Evolutionary conservation across 129 eudicot species (phyloP), one percentile per base, ranked within the genome.

Genomic region (Artemisia argyi): DNA sequence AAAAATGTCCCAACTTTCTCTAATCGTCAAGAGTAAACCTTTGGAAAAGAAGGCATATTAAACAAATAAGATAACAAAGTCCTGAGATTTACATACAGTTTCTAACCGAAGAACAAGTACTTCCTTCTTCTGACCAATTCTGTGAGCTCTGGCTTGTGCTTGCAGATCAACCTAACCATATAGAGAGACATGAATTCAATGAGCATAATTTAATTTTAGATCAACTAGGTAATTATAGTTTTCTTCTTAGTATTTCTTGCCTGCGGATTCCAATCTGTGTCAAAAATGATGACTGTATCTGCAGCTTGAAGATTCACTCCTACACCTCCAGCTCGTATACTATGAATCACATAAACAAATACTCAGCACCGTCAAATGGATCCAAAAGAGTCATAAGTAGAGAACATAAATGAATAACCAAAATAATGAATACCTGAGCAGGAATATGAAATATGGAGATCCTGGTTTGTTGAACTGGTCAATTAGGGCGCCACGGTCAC

Each of bases 221-320:
- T 22, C 28, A 46, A 35, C 30, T 63, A 13, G 2, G 13, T 35
- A 68, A 9, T 57, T 46, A 59, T 3, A 39, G 16, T 3, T 47
- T 8, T 14, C 60, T 19, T 3, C 22, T 50, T 30, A 10, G 46
- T 3, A 65, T 67, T 14, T 44, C 72, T 68, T 84, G 69, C 99
- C 99, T 95, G 99, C 63, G 99, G 99, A 77, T 95, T 95, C 99
- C 99, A 95, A 78, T 95, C 99, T 2, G 97, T 95, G 82, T 95
- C 99, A 69, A 95, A 95, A 79, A 95, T 95, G 73, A 95, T 95
- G 59, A 95, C 99, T 14, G 99, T 95, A 82, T 95, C 99, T 11
- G 99, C 99, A 69, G 99, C 99, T 82, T 95, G 99, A 82, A 95
- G 99, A 88, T 95, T 95, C 75, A 95, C 97, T 26, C 99, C 99